Percentiles rank a stretch among this genome's conserved stretches.
phyloP scores from a whole-genome alignment of 225 moss, liverwort and hornwort genomes.

The Physcomitrellopsis africana region DNA sequence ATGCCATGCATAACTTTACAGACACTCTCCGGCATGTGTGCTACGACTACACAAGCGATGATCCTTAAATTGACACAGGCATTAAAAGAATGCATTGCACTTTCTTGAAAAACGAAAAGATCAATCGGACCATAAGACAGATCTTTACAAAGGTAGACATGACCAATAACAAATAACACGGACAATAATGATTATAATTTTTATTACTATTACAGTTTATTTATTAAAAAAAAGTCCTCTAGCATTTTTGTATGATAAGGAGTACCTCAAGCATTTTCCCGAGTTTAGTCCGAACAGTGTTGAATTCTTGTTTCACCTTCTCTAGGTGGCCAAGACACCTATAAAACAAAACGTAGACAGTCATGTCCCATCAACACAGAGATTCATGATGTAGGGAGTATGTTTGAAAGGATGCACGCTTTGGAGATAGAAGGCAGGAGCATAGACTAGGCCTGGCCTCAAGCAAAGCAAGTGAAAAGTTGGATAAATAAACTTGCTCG shows the following conservation, averaged over 20 bases:
- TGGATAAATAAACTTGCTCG: background rate
- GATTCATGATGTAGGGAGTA: background rate
- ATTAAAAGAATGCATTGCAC: too few relatives aligned
- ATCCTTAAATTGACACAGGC: too few relatives aligned
- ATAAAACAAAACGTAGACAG: background rate
- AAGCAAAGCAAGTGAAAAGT: background rate
- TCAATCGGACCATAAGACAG: background rate
- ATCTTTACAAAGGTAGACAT: background rate
- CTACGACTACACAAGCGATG: too few relatives aligned
- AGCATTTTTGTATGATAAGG: too few relatives aligned
- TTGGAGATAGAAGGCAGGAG: slow-evolving; percentile 1
- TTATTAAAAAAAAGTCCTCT: too few relatives aligned
- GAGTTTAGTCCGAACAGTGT: slow-evolving; percentile 43
- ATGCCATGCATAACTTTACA: background rate
- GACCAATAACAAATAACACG: too few relatives aligned
- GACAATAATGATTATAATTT: too few relatives aligned
- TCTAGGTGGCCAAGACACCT: slow-evolving; percentile 57
- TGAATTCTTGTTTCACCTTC: slow-evolving; percentile 58
- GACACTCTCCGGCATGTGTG: too few relatives aligned
- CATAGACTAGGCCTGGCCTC: background rate
- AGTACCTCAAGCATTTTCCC: slow-evolving; percentile 56
- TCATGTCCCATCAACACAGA: background rate
- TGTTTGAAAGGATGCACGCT: background rate
- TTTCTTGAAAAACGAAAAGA: too few relatives aligned
- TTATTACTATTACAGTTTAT: too few relatives aligned